A percentile compares a stretch with the other conserved stretches of the same genome.
Conservation (phyloP, 192 early-diverging fungal species). For the Funneliformis mosseae region DNA sequence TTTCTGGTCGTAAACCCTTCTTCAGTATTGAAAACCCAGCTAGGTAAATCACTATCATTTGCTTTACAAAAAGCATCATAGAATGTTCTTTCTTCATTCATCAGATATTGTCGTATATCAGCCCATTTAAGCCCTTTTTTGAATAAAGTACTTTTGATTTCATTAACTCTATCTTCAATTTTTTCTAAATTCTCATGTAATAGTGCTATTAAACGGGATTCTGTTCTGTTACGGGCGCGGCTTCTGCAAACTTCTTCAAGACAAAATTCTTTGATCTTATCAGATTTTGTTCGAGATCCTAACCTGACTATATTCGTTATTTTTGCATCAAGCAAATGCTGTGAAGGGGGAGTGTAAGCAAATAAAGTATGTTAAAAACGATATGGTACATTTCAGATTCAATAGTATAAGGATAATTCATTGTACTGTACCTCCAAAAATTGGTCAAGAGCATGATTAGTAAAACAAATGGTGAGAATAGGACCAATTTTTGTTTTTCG, state of each 20-base stretch:
- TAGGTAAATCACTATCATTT: not conserved
- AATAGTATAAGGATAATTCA: too few species aligned
- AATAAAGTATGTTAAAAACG: too few species aligned
- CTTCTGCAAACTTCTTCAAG: not conserved
- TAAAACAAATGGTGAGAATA: too few species aligned
- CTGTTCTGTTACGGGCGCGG: too few species aligned
- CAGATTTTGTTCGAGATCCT: constrained; percentile 45
- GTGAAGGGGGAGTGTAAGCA: too few species aligned
- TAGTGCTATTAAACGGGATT: not conserved
- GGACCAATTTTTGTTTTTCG: too few species aligned
- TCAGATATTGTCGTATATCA: constrained; percentile 20
- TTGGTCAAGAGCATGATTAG: too few species aligned
- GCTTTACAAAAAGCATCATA: constrained; percentile 20
- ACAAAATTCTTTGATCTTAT: constrained; percentile 35
- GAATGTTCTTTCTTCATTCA: not conserved
- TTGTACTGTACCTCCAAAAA: too few species aligned
- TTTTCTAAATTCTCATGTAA: constrained; percentile 14
- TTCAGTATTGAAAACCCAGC: not conserved
- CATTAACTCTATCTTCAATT: constrained; percentile 16
- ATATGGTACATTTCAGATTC: too few species aligned
- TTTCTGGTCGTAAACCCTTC: too few species aligned
- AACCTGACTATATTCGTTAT: constrained; percentile 47
- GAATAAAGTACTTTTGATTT: constrained; percentile 29
- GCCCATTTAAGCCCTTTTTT: constrained; percentile 23
- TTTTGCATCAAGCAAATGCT: too few species aligned